A percentile compares a stretch with the other conserved stretches of the same genome.
phyloP scores from a whole-genome alignment of 805 yeast genomes.

The Peterozyma toletana region DNA sequence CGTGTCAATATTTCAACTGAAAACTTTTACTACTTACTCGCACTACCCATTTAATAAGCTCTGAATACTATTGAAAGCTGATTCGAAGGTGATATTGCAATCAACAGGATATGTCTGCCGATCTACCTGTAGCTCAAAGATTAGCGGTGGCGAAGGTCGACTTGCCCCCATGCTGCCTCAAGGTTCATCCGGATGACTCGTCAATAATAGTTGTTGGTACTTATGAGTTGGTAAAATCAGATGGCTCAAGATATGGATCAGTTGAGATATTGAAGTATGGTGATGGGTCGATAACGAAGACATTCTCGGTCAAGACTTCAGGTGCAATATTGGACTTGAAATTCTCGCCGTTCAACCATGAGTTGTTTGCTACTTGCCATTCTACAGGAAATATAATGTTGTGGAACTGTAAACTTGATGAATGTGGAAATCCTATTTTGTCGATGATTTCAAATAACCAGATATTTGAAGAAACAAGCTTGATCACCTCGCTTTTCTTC shows the following conservation, averaged over 20 bases:
- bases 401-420: conserved; percentile 41
- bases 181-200: conserved; percentile 45
- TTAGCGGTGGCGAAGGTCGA: conserved; percentile 30
- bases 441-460: conserved; percentile 25
- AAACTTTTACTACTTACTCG: background rate
- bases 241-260: conserved; percentile 59
- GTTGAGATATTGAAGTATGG: conserved; percentile 32
- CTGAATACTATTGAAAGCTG: too few relatives aligned
- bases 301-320: conserved; percentile 26
- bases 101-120: background rate
- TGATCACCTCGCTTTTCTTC: conserved; percentile 63
- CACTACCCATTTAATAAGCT: background rate
- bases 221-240: conserved; percentile 58
- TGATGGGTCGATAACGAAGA: conserved; percentile 14
- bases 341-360: conserved; percentile 45
- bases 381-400: conserved; percentile 69
- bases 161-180: conserved; percentile 80
- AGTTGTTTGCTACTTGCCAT: conserved; percentile 55
- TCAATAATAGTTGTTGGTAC: conserved; percentile 64
- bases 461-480: conserved; percentile 37
- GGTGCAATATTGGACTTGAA: conserved; percentile 78
- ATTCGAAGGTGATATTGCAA: background rate
- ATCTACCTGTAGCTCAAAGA: conserved; percentile 11
- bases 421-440: conserved; percentile 13
- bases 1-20: background rate